Evolutionary conservation across 2,329 filamentous ascomycete species (phyloP), one percentile per base, ranked within the genome.

Genomic region (Phoma sp.): DNA sequence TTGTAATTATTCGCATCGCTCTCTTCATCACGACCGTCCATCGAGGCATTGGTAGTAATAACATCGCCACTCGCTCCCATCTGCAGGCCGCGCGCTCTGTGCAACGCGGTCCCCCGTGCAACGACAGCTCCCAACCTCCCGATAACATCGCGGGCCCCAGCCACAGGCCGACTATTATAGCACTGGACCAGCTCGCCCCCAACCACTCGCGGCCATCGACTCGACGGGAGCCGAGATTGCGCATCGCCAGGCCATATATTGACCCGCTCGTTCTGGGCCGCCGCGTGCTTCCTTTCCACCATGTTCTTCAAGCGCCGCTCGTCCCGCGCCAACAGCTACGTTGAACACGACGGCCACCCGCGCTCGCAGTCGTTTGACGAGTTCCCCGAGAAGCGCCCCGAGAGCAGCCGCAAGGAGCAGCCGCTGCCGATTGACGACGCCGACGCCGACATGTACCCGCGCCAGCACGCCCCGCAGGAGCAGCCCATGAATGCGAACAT

Each of bases 221-320:
- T 15, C 29, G 29, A 54, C 45, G 45, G 15, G 42, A 32, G 47
- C 53, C 64, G 59, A 53, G 53, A 64, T 61, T 54, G 61, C 61
- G 59, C 60, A 49, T 32, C 18, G 17, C 4, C 25, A 21, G 50
- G 47, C 55, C 59, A 62, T 71, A 70, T 69, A 70, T 64, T 59
- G 62, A 32, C 43, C 30, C 50, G 51, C 50, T 48, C 56, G 53
- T 51, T 56, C 59, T 46, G 56, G 48, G 57, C 58, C 40, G 47
- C 50, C 54, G 56, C 17, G 37, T 43, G 57, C 47, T 57, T 59
- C 49, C 57, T 59, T 60, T 50, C 50, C 68, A 70, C 75, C 71
- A 79, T 80, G 68, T 77, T 81, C 75, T 80, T 80, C 78, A 81
- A 80, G 68, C 78, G 78, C 60, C 75, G 78, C 56, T 78, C 76